Percentiles rank a stretch among this genome's conserved stretches.
phyloP scores from a whole-genome alignment of 1,284 basidiomycete genomes.

The Naganishia albida region DNA sequence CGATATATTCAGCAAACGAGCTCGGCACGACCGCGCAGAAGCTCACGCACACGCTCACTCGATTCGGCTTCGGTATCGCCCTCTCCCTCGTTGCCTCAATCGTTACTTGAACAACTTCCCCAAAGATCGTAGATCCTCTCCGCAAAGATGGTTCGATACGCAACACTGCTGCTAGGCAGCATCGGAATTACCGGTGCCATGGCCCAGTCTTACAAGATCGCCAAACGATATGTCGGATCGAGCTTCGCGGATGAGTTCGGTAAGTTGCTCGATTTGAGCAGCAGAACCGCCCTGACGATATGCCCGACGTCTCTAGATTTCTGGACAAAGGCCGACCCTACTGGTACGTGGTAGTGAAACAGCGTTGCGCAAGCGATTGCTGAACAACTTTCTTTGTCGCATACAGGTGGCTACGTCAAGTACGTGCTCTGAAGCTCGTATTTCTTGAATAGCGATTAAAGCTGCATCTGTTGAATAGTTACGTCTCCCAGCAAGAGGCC shows the following conservation, averaged over 20 bases:
- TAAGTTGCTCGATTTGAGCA: conserved; percentile 32
- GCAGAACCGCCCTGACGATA: neutral
- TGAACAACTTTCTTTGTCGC: neutral
- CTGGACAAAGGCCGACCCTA: conserved; percentile 46
- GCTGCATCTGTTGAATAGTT: conserved; percentile 36
- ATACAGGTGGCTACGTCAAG: conserved; percentile 43
- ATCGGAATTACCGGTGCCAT: conserved; percentile 8
- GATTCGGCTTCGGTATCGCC: too few species aligned
- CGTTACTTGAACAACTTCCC: neutral
- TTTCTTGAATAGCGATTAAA: neutral
- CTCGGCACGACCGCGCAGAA: too few species aligned
- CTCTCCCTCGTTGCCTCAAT: too few species aligned
- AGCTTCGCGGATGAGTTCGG: conserved; percentile 45
- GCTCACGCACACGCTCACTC: too few species aligned
- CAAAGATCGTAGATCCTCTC: neutral
- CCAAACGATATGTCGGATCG: conserved; percentile 43
- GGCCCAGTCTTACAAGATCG: conserved; percentile 39
- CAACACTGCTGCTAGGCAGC: conserved; percentile 15
- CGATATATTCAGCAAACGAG: too few species aligned
- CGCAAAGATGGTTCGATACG: conserved; percentile 11
- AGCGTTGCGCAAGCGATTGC: neutral
- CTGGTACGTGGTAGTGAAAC: conserved; percentile 28
- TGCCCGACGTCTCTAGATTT: conserved; percentile 38
- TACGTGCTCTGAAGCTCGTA: conserved; percentile 28
- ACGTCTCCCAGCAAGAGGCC: conserved; percentile 42